Evolutionary conservation across 208 protist species (phyloP).

Genomic region (Lotmaria passim): DNA sequence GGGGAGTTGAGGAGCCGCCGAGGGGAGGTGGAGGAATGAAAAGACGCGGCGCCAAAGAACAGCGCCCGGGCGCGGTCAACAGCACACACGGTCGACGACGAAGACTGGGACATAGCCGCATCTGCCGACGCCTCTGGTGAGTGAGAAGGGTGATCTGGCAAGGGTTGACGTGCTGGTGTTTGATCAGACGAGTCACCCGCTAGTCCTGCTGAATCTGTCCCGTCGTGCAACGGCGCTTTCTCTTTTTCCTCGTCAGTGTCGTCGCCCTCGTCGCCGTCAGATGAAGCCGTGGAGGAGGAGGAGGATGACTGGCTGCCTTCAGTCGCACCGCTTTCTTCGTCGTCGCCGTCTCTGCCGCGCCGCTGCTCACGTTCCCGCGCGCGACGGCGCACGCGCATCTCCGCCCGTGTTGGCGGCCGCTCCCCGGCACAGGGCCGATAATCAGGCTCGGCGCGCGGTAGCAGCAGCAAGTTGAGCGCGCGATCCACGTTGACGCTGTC

Average conservation of each 20-base stretch:
- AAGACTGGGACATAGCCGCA: background rate
- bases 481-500: conserved; percentile 63
- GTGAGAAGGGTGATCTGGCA: background rate
- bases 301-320: background rate
- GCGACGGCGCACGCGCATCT: conserved; percentile 14
- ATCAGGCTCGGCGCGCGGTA: conserved; percentile 64
- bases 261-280: background rate
- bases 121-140: conserved; percentile 2
- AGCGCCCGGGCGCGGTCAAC: conserved; percentile 63
- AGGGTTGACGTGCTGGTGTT: background rate
- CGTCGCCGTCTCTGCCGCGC: background rate
- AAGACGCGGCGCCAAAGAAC: conserved; percentile 71
- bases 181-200: background rate
- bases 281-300: too few species aligned
- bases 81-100: conserved; percentile 35
- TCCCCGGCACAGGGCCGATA: conserved; percentile 56
- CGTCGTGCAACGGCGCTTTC: too few species aligned
- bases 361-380: background rate
- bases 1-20: conserved; percentile 59
- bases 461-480: conserved; percentile 65
- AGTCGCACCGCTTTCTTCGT: background rate
- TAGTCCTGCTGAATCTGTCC: too few species aligned
- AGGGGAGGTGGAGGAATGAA: conserved; percentile 64
- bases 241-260: background rate
- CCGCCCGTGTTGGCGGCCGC: conserved; percentile 18